These are phyloP conservation scores for Dianthus caryophyllus DNA, from an alignment of 148 eudicot genomes.

Conservation along the genomic window DNA sequence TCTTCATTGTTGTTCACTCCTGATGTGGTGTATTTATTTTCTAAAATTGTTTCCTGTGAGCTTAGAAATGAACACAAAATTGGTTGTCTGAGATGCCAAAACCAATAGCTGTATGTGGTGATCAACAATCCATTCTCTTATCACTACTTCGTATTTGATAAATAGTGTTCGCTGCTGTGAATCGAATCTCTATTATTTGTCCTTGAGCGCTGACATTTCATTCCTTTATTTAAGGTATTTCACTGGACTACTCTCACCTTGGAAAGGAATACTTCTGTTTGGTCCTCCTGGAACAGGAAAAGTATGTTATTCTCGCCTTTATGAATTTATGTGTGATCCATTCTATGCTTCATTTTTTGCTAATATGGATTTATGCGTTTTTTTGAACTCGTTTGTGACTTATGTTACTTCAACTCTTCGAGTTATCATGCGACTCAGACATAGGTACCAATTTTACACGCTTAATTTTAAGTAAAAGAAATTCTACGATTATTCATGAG, in stretches of 20 bases:
- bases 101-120: neutral
- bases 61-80: neutral
- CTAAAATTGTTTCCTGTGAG: too few relatives aligned
- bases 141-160: neutral
- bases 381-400: neutral
- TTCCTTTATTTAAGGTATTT: constrained; percentile 58
- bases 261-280: constrained; percentile 97
- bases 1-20: constrained; percentile 16
- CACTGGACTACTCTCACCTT: constrained; percentile 86
- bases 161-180: neutral
- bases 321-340: neutral
- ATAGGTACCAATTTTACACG: neutral
- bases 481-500: neutral
- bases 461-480: neutral
- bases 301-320: constrained; percentile 35
- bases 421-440: neutral
- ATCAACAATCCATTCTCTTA: neutral
- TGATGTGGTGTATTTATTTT: too few relatives aligned
- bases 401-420: neutral
- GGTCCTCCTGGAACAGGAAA: constrained; percentile 99
- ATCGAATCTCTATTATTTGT: constrained; percentile 1
- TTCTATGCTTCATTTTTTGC: neutral
- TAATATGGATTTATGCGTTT: neutral
- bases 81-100: neutral
- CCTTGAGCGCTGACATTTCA: constrained; percentile 1